phyloP scores from a whole-genome alignment of 2,329 filamentous ascomycete genomes.

The Paraphoma chrysanthemicola region DNA sequence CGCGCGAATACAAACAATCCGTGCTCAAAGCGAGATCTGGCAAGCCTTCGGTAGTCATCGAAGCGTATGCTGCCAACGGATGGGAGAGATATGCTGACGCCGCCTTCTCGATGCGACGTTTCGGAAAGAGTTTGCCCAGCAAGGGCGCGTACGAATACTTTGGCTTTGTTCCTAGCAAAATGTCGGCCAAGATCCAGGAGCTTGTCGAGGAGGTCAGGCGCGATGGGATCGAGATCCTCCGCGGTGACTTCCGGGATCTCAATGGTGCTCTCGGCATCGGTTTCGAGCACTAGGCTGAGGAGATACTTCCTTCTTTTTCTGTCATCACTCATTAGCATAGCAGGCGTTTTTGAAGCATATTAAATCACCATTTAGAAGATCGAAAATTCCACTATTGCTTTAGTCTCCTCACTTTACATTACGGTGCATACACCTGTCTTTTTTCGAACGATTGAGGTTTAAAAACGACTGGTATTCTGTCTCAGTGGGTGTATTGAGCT shows the following conservation, averaged over 20 bases:
- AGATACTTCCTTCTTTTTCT: not conserved
- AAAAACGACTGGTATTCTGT: too few relatives aligned
- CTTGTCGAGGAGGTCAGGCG: constrained; percentile 45
- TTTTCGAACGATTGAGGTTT: too few relatives aligned
- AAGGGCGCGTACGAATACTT: not conserved
- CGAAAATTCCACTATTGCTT: too few relatives aligned
- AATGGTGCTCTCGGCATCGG: constrained; percentile 13
- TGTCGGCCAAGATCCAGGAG: constrained; percentile 49
- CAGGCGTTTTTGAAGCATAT: too few relatives aligned
- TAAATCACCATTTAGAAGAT: too few relatives aligned
- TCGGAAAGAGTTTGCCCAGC: constrained; percentile 44
- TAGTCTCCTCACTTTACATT: too few relatives aligned
- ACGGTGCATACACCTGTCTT: too few relatives aligned
- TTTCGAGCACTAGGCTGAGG: constrained; percentile 8
- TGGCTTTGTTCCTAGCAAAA: constrained; percentile 51
- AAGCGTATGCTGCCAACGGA: constrained; percentile 62
- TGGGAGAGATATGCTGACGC: constrained; percentile 67
- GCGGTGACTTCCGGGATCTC: constrained; percentile 16
- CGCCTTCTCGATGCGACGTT: constrained; percentile 58
- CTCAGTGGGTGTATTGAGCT: too few relatives aligned
- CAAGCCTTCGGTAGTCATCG: constrained; percentile 61
- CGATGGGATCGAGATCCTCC: constrained; percentile 31
- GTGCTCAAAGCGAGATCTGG: constrained; percentile 51
- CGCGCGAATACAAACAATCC: constrained; percentile 50
- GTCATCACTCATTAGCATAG: not conserved